Evolutionary conservation across 208 protist species (phyloP), one percentile per base, ranked within the genome.

Genomic region (Naegleria lovaniensis): DNA sequence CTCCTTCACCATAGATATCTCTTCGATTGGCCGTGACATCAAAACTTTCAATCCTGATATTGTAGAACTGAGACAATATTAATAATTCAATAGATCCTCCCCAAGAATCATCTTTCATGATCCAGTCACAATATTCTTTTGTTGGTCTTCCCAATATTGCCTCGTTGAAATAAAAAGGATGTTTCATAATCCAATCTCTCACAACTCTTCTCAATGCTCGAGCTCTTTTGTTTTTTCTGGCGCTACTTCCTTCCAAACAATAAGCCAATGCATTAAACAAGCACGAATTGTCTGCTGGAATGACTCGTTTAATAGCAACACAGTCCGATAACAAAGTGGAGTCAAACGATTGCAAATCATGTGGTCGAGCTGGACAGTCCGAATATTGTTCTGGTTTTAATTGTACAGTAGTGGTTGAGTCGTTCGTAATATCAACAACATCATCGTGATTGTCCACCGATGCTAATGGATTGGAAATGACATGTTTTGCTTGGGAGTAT

Each of bases 51-150:
- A 94, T 94, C 59, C 94, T 89, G 38, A 88, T 88, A 38, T 94
- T 75, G 90, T 91, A 94, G 85, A 91, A 83, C 6, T 67, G 29
- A 9, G 92, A 85, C 75, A 94, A 91, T 0, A 94, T 93, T 29
- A 58, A 75, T 9, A 94, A 79, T 91, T 94, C 93, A 36, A 94
- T 94, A 59, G 90, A 87, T 29, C 93, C 93, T 29, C 93, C 93
- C 93, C 93, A 94, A 38, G 48, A 90, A 43, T 93, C 59, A 15
- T 33, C 36, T 59, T 83, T 67, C 67, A 40, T 75, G 1, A 91
- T 83, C 89, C 89, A 91, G 2, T 48, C 33, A 48, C 39, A 43
- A 51, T 92, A 92, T 33, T 13, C 52, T 33, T 58, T 51, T 9
- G 83, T 15, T 5, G 48, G 38, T 76, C 88, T 36, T 48, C 67